These are phyloP conservation scores for Aureobasidium zeae DNA, from an alignment of 2,329 filamentous ascomycete species.

Conservation along the genomic window DNA sequence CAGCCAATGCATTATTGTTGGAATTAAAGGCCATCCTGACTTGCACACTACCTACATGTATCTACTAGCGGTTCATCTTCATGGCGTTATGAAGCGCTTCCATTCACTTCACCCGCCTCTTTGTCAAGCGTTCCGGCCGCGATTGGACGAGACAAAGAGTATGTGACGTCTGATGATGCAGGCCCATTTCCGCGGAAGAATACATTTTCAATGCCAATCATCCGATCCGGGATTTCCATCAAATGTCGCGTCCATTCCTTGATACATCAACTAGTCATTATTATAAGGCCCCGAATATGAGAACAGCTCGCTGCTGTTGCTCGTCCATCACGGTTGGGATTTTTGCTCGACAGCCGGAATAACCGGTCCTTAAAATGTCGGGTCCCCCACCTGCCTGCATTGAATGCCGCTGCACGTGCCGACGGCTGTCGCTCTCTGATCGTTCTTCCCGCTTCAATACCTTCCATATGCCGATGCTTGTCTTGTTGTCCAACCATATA, in stretches of 20 bases:
- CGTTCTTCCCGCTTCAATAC: neutral
- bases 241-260: no score
- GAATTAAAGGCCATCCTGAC: slow-evolving; percentile 3
- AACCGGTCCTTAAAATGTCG: no score
- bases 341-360: no score
- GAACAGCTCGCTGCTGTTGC: no score
- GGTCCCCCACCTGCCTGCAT: slow-evolving; percentile 7
- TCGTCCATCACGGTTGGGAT: no score
- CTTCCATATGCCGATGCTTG: slow-evolving; percentile 1
- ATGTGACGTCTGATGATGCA: no score
- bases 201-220: no score
- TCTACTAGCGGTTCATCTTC: neutral
- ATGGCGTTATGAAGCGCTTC: neutral
- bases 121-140: neutral
- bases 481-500: neutral
- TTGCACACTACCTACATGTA: neutral
- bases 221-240: no score
- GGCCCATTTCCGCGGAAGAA: neutral
- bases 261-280: no score
- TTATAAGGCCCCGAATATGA: no score
- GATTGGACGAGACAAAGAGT: neutral
- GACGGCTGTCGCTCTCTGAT: slow-evolving; percentile 6
- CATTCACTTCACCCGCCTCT: slow-evolving; percentile 1
- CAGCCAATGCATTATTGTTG: neutral
- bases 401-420: neutral